Evolutionary conservation across 164 flowering plant species (phyloP).

Genomic region (Euptelea pleiosperma): DNA sequence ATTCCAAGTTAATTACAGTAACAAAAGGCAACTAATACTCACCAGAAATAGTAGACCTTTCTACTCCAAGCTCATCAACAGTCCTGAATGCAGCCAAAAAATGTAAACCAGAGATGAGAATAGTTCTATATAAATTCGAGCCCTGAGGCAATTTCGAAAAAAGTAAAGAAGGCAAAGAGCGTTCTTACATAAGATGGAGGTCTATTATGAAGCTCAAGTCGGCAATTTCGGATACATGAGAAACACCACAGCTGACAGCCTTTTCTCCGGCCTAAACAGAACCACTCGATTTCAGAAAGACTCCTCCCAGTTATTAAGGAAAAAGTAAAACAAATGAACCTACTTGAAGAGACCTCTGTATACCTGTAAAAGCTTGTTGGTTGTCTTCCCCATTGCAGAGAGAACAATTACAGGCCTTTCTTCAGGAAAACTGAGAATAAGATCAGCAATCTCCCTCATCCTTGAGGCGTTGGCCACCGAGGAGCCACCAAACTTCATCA

Average conservation of each 20-base stretch:
- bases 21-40: too few species aligned
- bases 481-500: constrained; percentile 98
- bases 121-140: not conserved
- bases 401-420: constrained; percentile 90
- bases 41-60: constrained; percentile 51
- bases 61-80: constrained; percentile 64
- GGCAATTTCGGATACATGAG: constrained; percentile 54
- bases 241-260: constrained; percentile 72
- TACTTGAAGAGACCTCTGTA: not conserved
- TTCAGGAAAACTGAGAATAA: constrained; percentile 68
- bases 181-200: constrained; percentile 57
- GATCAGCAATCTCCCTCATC: constrained; percentile 86
- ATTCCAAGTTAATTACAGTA: too few species aligned
- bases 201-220: constrained; percentile 61
- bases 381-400: constrained; percentile 98
- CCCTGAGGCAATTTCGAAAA: not conserved
- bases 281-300: constrained; percentile 3
- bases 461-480: constrained; percentile 83
- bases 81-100: constrained; percentile 36
- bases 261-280: constrained; percentile 80
- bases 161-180: not conserved
- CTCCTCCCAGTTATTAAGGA: not conserved
- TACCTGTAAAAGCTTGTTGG: constrained; percentile 81
- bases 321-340: not conserved
- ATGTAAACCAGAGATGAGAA: not conserved